Evolutionary conservation across 2,329 filamentous ascomycete genomes (phyloP).

Genomic region (Aureobasidium sp.): DNA sequence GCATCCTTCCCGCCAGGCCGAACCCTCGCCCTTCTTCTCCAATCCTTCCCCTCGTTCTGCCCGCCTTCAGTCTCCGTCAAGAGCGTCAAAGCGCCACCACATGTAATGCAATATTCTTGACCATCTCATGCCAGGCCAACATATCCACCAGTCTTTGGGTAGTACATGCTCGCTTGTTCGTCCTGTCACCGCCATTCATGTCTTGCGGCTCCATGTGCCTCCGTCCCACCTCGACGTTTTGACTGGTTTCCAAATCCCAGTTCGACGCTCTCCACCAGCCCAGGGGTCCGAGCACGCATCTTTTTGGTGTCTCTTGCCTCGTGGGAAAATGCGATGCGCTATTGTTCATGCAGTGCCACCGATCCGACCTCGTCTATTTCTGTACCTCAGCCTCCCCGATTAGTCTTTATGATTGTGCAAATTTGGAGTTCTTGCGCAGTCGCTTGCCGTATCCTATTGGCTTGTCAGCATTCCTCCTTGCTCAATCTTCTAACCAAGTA

Average conservation of each 20-base stretch:
- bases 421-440: constrained; percentile 42
- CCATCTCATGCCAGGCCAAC: background rate
- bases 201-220: background rate
- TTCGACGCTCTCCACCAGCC: background rate
- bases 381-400: constrained; percentile 4
- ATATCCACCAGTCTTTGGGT: background rate
- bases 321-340: constrained; percentile 10
- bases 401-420: constrained; percentile 30
- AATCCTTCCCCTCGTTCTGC: background rate
- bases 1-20: background rate
- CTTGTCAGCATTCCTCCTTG: constrained; percentile 10
- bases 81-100: background rate
- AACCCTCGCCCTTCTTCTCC: background rate
- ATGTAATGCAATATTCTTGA: background rate
- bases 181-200: constrained; percentile 7
- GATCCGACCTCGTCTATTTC: constrained; percentile 14
- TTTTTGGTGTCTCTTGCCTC: constrained; percentile 6
- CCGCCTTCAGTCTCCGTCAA: background rate
- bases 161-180: constrained; percentile 11
- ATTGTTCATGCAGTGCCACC: constrained; percentile 9
- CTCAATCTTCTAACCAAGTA: background rate
- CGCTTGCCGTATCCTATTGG: constrained; percentile 36
- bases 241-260: background rate
- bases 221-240: background rate
- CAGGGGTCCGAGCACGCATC: constrained; percentile 4